Conservation (phyloP, 257 asterid genomes). For the Euphrasia confusa region DNA sequence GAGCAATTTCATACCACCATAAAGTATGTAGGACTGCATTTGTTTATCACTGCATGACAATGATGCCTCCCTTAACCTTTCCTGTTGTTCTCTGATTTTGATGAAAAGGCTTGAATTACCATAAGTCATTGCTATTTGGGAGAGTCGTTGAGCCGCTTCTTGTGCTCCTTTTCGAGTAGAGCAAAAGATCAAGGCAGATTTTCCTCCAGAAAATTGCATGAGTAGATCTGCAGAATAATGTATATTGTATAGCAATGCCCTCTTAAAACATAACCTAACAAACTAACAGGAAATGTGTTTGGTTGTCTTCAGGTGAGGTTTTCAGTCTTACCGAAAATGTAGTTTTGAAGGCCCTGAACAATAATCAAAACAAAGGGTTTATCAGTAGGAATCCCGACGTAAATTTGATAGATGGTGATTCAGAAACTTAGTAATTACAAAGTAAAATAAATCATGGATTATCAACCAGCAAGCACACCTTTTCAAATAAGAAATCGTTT, state of each 20-base stretch:
- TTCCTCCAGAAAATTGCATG: constrained; percentile 89
- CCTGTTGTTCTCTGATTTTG: constrained; percentile 87
- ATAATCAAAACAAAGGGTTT: constrained; percentile 30
- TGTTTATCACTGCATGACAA: constrained; percentile 85
- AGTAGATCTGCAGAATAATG: constrained; percentile 63
- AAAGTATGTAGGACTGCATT: constrained; percentile 87
- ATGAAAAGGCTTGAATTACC: constrained; percentile 92
- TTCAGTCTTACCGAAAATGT: constrained; percentile 64
- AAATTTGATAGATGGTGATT: constrained; percentile 1
- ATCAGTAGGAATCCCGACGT: constrained; percentile 28
- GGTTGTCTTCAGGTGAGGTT: constrained; percentile 18
- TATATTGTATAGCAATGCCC: constrained; percentile 14
- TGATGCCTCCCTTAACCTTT: constrained; percentile 89
- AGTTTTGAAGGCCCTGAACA: constrained; percentile 96
- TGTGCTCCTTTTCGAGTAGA: constrained; percentile 99
- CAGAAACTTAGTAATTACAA: not conserved
- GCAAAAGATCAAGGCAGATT: constrained; percentile 92
- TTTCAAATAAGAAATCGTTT: constrained; percentile 93
- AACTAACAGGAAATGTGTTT: constrained; percentile 12
- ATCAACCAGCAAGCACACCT: constrained; percentile 41
- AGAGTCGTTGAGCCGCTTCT: constrained; percentile 90
- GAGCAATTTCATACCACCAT: constrained; percentile 60
- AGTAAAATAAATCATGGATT: not conserved
- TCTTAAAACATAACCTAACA: constrained; percentile 14
- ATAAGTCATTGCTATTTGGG: constrained; percentile 77